These are phyloP conservation scores for Cyclocybe cylindracea DNA, from an alignment of 768 basidiomycete genomes.

Conservation along the genomic window DNA sequence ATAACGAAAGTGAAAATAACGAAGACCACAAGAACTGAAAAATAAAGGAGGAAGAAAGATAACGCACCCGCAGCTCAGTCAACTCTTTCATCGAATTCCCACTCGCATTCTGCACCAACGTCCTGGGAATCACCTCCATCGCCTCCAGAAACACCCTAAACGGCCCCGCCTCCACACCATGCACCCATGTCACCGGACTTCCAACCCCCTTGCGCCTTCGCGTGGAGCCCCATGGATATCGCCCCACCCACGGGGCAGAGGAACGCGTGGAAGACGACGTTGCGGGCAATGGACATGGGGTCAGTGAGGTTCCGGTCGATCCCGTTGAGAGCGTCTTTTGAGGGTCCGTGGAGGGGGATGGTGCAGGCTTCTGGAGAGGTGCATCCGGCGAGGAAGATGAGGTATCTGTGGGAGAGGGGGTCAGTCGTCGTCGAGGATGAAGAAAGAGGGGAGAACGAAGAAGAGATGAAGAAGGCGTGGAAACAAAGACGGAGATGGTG, in stretches of 20 bases:
- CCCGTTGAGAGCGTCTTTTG: conserved; percentile 96
- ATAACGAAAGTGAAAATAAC: no score
- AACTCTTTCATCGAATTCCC: conserved; percentile 92
- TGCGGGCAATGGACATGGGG: conserved; percentile 96
- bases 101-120: conserved; percentile 92
- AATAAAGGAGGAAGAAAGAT: no score
- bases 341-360: conserved; percentile 93
- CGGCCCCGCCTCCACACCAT: conserved; percentile 88
- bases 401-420: no score
- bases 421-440: no score
- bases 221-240: conserved; percentile 82
- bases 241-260: conserved; percentile 99
- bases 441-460: no score
- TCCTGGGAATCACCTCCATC: conserved; percentile 96
- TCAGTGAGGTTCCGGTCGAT: conserved; percentile 97
- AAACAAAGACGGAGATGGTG: no score
- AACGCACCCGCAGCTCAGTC: conserved; percentile 85
- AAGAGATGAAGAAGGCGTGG: no score
- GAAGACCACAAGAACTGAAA: no score
- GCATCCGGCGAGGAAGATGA: conserved; percentile 90
- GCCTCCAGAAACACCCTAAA: conserved; percentile 93
- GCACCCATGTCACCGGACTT: no score
- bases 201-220: conserved; percentile 77
- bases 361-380: conserved; percentile 91
- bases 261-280: conserved; percentile 92